Evolutionary conservation across 306 rosid genomes (phyloP), one percentile per base, ranked within the genome.

Genomic region (Prinsepia uniflora): DNA sequence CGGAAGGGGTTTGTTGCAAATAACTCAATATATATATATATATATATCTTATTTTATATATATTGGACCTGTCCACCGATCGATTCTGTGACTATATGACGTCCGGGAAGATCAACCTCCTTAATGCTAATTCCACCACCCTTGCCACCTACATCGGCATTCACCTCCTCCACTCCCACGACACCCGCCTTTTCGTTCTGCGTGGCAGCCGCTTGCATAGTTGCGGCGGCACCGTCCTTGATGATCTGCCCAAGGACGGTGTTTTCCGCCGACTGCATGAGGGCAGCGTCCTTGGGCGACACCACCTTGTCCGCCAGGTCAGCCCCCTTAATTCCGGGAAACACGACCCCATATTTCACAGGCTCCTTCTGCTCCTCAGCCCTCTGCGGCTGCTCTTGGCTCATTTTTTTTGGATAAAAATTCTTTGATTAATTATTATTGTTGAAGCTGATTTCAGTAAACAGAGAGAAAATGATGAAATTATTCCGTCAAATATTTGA

Each of bases 1-100:
- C n/a, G n/a, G n/a, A n/a, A n/a, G n/a, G n/a, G n/a, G n/a, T n/a
- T n/a, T n/a, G n/a, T n/a, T n/a, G n/a, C n/a, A n/a, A n/a, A n/a
- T n/a, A n/a, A n/a, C n/a, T n/a, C n/a, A n/a, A n/a, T n/a, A 17
- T 30, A 12, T 11, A 22, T 20, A 22, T 24, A 56, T 56, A 1
- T 12, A 19, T 42, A 10, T 19, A 8, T 54, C 12, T 14, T 5
- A 22, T 24, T 24, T 24, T 8, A 11, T 6, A 56, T 56, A 56
- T 20, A 19, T 50, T 19, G 18, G 60, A 86, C 96, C 90, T 85
- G 84, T 74, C 81, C 87, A 4, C 75, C 88, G 60, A 78, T 20
- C 2, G 74, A 75, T 75, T 82, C 85, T 4, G 81, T 49, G 11
- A 76, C 50, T 12, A 75, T 58, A 36, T 74, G 73, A 24, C 61